Conservation (phyloP, 2,329 filamentous ascomycete genomes). For the Colletotrichum sansevieriae region DNA sequence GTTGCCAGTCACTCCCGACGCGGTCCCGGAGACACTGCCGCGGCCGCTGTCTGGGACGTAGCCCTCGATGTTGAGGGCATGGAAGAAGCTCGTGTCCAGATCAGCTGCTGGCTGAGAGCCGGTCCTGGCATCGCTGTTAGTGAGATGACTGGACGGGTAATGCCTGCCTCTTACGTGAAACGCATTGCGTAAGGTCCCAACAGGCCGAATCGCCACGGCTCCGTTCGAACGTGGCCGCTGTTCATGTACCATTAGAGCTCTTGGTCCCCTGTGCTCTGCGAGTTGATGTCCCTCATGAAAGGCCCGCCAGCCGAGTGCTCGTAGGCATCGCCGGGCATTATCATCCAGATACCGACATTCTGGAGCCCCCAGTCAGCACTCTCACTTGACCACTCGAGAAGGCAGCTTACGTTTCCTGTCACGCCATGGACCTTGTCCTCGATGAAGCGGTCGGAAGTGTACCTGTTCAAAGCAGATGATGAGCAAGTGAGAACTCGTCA, state of each 20-base stretch:
- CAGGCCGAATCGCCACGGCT: constrained; percentile 67
- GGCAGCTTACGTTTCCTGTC: constrained; percentile 41
- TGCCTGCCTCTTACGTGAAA: constrained; percentile 56
- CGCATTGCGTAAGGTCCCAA: constrained; percentile 70
- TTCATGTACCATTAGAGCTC: constrained; percentile 73
- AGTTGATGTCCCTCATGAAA: constrained; percentile 68
- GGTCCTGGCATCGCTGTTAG: constrained; percentile 49
- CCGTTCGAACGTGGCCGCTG: constrained; percentile 68
- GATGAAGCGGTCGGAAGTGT: constrained; percentile 71
- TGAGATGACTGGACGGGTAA: neutral
- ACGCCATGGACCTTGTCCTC: constrained; percentile 69
- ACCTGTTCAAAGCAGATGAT: constrained; percentile 45
- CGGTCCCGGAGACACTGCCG: constrained; percentile 67
- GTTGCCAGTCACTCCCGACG: constrained; percentile 60
- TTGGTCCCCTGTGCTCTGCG: constrained; percentile 66
- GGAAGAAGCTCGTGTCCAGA: constrained; percentile 69
- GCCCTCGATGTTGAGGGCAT: constrained; percentile 62
- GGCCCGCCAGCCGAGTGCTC: constrained; percentile 70
- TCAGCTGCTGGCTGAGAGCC: constrained; percentile 58
- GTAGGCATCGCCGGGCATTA: constrained; percentile 60
- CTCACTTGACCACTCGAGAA: neutral
- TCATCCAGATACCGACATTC: constrained; percentile 61
- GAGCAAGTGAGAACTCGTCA: neutral
- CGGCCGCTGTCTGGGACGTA: constrained; percentile 64
- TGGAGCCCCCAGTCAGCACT: constrained; percentile 42